These are phyloP conservation scores for Lojkania enalia DNA, from an alignment of 2,329 filamentous ascomycete species.

Conservation along the genomic window DNA sequence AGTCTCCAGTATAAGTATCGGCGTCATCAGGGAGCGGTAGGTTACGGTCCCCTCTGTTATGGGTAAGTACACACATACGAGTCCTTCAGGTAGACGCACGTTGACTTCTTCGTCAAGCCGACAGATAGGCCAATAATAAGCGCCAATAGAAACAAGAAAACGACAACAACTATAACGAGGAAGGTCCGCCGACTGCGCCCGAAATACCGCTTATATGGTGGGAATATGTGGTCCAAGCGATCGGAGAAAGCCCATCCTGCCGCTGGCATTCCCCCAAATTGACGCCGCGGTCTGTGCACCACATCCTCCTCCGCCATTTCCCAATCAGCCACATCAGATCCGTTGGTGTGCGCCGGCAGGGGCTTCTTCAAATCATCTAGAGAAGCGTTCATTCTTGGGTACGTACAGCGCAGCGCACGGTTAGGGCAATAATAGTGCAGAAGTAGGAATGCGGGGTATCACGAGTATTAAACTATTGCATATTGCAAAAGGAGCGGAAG, in stretches of 20 bases:
- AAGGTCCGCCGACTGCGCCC: constrained; percentile 45
- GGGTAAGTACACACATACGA: neutral
- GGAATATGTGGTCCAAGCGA: constrained; percentile 42
- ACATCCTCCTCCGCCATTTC: constrained; percentile 16
- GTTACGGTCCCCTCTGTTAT: constrained; percentile 30
- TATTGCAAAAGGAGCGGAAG: constrained; percentile 20
- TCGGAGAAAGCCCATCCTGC: constrained; percentile 31
- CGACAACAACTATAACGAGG: constrained; percentile 38
- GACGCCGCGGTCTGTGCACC: constrained; percentile 10
- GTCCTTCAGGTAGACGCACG: constrained; percentile 11
- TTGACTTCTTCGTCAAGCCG: constrained; percentile 36
- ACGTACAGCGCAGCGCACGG: constrained; percentile 10
- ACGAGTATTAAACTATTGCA: constrained; percentile 13
- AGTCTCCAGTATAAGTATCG: constrained; percentile 62
- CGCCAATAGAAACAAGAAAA: constrained; percentile 40
- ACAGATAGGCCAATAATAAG: constrained; percentile 50
- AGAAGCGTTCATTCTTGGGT: constrained; percentile 22
- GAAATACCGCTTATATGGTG: constrained; percentile 45
- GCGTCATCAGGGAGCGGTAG: constrained; percentile 58
- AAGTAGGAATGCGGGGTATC: constrained; percentile 13
- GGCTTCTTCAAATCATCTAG: constrained; percentile 19
- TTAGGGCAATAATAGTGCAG: constrained; percentile 2
- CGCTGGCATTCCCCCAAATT: constrained; percentile 19
- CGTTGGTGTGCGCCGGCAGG: constrained; percentile 23
- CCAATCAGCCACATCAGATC: constrained; percentile 18